A percentile compares a stretch with the other conserved stretches of the same genome.
Conservation (phyloP, 2,329 filamentous ascomycete genomes). For the Diaporthe humulicola region DNA sequence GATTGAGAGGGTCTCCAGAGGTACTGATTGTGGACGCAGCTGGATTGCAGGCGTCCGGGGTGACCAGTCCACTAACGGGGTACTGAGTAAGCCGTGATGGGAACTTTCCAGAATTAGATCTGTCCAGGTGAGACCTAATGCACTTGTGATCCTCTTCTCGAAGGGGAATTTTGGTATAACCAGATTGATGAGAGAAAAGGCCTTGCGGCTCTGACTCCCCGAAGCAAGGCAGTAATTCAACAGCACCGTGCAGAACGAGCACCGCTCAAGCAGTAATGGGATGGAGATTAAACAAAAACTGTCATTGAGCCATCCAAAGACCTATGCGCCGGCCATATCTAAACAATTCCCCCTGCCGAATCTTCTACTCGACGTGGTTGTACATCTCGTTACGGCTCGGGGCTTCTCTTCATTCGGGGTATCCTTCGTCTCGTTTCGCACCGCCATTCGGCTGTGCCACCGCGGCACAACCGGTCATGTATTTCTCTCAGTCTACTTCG, state of each 20-base stretch:
- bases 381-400: neutral
- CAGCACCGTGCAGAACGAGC: neutral
- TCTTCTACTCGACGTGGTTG: conserved; percentile 13
- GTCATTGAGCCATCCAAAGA: neutral
- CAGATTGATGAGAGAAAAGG: neutral
- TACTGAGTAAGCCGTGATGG: neutral
- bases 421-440: conserved; percentile 23
- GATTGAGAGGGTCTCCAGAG: neutral
- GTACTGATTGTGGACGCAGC: neutral
- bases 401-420: conserved; percentile 3
- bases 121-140: neutral
- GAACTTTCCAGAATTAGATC: neutral
- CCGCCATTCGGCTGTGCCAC: neutral
- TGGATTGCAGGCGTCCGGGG: neutral
- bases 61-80: neutral
- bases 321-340: conserved; percentile 2
- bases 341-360: conserved; percentile 36
- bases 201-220: neutral
- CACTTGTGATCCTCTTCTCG: neutral
- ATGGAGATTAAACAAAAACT: neutral
- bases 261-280: neutral
- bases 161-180: neutral
- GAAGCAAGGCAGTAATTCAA: too few species aligned
- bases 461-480: neutral
- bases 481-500: neutral